Percentiles rank a stretch among this genome's conserved stretches.
These are phyloP conservation scores for Cordia subcordata DNA, from an alignment of 257 asterid species.

Conservation along the genomic window DNA sequence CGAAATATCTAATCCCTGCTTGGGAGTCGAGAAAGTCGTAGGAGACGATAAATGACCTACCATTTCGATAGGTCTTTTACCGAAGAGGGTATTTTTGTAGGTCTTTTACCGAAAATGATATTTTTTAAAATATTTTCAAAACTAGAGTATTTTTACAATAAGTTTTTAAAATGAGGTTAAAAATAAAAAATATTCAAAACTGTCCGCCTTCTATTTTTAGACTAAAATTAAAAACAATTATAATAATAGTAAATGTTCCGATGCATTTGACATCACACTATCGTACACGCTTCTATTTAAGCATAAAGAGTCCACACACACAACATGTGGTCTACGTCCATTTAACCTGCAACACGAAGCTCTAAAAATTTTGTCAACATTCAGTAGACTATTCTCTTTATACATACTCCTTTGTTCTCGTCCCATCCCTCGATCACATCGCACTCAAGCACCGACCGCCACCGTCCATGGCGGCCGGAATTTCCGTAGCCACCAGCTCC, in stretches of 20 bases:
- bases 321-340: slow-evolving; percentile 23
- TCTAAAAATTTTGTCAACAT: not conserved
- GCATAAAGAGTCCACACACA: not conserved
- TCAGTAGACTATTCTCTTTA: not conserved
- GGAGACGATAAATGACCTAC: no score
- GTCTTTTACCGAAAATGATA: no score
- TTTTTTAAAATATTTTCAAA: no score
- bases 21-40: no score
- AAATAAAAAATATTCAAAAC: no score
- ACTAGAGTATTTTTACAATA: no score
- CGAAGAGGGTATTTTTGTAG: no score
- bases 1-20: no score
- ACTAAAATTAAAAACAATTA: not conserved
- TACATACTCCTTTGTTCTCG: not conserved
- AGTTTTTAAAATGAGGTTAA: no score
- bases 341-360: slow-evolving; percentile 1
- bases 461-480: slow-evolving; percentile 53
- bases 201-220: no score
- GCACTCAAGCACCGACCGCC: slow-evolving; percentile 1
- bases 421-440: slow-evolving; percentile 3
- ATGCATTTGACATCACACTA: not conserved
- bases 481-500: slow-evolving; percentile 29
- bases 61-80: no score
- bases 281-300: not conserved
- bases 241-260: no score